Evolutionary conservation across 331 rosid species (phyloP), one percentile per base, ranked within the genome.

Genomic region (Saraca asoca): DNA sequence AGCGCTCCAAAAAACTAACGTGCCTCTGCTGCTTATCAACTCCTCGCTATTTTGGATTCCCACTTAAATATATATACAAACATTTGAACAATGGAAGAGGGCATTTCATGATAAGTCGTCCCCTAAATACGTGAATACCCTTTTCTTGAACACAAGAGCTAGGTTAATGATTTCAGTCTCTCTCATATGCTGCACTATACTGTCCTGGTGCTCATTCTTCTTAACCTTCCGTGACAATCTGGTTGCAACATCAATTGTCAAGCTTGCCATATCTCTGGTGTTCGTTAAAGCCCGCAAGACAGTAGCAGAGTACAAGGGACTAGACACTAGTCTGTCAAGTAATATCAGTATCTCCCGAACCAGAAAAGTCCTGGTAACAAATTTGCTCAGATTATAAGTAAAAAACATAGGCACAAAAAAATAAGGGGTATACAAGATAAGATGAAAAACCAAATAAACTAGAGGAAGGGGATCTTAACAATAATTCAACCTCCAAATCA

Each of bases 301-400:
- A 1, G 80, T 78, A 0, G 77, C 78, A 9, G 95, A 87, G 80
- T 87, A 87, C 37, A 80, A 56, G 7, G 90, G 84, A 64, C 70
- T 82, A 2, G 98, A 90, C 19, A 82, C 96, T 41, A 93, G 78
- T 64, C 98, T 82, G 79, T 93, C 87, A 0, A 93, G 94, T 72
- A 93, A 77, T 64, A 93, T 93, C 54, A 93, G 81, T 58, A 82
- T 85, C 87, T 93, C 98, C 66, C 98, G 83, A 12, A 90, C 75
- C 58, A 90, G 81, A 82, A 89, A 82, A 13, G 91, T 83, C 94
- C 98, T 93, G 76, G 62, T 14, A 53, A 75, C n/a, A 66, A 68
- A 43, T 44, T n/a, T 56, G 15, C 52, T 58, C 58, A 11, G 7
- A 57, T 53, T 66, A 72, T 61, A 44, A 58, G 64, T 74, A 71